Evolutionary conservation across 257 asterid species (phyloP).

Genomic region (Salvia splendens): DNA sequence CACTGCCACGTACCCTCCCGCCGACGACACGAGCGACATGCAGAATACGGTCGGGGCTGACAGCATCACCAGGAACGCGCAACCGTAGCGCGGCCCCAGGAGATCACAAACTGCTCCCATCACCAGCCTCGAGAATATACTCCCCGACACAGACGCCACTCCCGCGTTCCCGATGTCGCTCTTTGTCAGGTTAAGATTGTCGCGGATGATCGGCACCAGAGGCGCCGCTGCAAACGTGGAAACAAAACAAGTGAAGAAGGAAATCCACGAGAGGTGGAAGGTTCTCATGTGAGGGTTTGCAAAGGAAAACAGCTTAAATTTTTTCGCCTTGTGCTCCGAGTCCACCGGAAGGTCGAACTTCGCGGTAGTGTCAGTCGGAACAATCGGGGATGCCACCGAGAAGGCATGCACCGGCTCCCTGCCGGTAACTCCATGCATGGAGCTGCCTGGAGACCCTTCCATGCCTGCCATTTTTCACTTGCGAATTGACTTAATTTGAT

Average conservation of each 20-base stretch:
- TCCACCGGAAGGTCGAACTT: slow-evolving; percentile 60
- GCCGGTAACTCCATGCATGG: slow-evolving; percentile 55
- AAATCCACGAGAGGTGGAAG: slow-evolving; percentile 65
- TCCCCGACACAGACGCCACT: slow-evolving; percentile 66
- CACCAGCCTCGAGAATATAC: slow-evolving; percentile 61
- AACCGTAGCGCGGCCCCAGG: slow-evolving; percentile 63
- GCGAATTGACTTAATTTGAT: too few relatives aligned
- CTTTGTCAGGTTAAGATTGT: slow-evolving; percentile 50
- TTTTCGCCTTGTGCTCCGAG: slow-evolving; percentile 61
- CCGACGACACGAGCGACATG: slow-evolving; percentile 45
- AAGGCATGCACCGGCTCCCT: slow-evolving; percentile 43
- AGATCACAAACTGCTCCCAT: slow-evolving; percentile 65
- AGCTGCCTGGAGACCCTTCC: slow-evolving; percentile 50
- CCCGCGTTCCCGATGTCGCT: slow-evolving; percentile 63
- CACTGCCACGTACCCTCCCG: slow-evolving; percentile 48
- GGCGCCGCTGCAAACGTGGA: slow-evolving; percentile 72
- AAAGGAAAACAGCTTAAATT: slow-evolving; percentile 49
- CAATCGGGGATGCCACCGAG: slow-evolving; percentile 52
- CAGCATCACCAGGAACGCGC: slow-evolving; percentile 54
- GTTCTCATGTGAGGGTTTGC: slow-evolving; percentile 63
- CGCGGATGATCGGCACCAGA: slow-evolving; percentile 60
- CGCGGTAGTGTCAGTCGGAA: slow-evolving; percentile 49
- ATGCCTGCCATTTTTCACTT: slow-evolving; percentile 19
- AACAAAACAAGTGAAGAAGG: slow-evolving; percentile 62
- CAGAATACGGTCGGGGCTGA: slow-evolving; percentile 62